Evolutionary conservation across 2,329 filamentous ascomycete genomes (phyloP).

Genomic region (Pezicula radicicola): DNA sequence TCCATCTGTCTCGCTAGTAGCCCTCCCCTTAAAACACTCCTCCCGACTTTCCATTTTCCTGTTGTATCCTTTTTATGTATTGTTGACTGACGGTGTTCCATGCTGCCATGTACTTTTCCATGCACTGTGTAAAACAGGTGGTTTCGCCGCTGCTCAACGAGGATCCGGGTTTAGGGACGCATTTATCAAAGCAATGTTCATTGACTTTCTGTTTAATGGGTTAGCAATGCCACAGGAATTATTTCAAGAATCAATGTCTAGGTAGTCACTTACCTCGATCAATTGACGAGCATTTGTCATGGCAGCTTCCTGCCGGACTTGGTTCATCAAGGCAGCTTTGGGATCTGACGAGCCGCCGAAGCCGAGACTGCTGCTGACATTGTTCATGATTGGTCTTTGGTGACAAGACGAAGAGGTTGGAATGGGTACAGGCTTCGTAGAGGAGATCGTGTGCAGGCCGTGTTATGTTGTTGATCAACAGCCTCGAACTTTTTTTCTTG

Average conservation of each 20-base stretch:
- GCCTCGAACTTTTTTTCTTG: not conserved
- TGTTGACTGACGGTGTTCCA: constrained; percentile 73
- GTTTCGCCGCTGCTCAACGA: constrained; percentile 62
- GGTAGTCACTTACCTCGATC: constrained; percentile 56
- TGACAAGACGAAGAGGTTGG: not conserved
- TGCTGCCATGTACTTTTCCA: constrained; percentile 80
- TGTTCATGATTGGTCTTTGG: constrained; percentile 20
- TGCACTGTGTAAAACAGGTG: constrained; percentile 70
- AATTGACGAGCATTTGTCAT: constrained; percentile 66
- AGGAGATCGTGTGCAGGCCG: not conserved
- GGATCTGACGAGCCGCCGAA: constrained; percentile 20
- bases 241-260: constrained; percentile 40
- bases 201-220: constrained; percentile 67
- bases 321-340: constrained; percentile 46
- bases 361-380: constrained; percentile 19
- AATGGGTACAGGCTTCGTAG: not conserved
- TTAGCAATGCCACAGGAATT: constrained; percentile 43
- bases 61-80: constrained; percentile 50
- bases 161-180: constrained; percentile 66
- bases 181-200: constrained; percentile 77
- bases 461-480: not conserved
- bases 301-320: constrained; percentile 54
- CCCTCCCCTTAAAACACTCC: constrained; percentile 18
- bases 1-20: no score
- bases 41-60: constrained; percentile 21